Base-by-base conservation (phyloP, 176 grass and related monocot species). In the Neostapfia colusana region DNA sequence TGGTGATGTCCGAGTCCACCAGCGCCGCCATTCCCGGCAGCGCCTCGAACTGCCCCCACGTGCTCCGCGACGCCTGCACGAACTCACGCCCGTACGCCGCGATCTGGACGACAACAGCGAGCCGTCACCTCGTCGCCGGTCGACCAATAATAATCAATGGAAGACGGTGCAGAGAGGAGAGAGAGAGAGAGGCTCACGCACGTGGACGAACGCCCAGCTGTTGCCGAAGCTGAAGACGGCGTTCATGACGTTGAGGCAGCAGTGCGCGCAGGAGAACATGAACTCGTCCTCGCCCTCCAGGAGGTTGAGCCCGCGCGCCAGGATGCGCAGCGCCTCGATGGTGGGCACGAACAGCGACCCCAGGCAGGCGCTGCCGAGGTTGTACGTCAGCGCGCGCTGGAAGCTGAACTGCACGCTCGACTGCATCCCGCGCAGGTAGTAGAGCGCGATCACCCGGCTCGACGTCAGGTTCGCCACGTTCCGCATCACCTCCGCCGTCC, bases 371-470 rank as follows among this genome's bases (percentile, higher is more conserved):
- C 95, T 95, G 77, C 95, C 95, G 17, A 99, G 90, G 80, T 92
- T 99, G 77, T 88, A 85, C 11, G 87, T 79, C 35, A 92, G 73
- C 18, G 95, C 92, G n/a, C 95, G 95, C 73, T 99, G 95, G 85
- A 99, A 99, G 90, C 95, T 87, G 82, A 99, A 90, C 78, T 92
- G 55, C 15, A 90, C 90, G 74, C 43, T 95, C 5, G 89, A 99
- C 83, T 99, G 91, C 95, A 99, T 99, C 18, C 95, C 95, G n/a
- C 95, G 85, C 4, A 99, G 87, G 83, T 99, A 99, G 88, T 99
- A 99, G 80, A 99, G 86, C 17, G 95, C 89, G 62, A 99, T 90
- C 63, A 99, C 95, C 8, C 95, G 38, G 89, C 95, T 99, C 8
- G 81, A 87, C 48, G 95, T 99, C 54, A 99, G 78, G 64, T 99